These are phyloP conservation scores for Scenedesmus sp. DNA, from an alignment of 163 green algal genomes.

Conservation along the genomic window DNA sequence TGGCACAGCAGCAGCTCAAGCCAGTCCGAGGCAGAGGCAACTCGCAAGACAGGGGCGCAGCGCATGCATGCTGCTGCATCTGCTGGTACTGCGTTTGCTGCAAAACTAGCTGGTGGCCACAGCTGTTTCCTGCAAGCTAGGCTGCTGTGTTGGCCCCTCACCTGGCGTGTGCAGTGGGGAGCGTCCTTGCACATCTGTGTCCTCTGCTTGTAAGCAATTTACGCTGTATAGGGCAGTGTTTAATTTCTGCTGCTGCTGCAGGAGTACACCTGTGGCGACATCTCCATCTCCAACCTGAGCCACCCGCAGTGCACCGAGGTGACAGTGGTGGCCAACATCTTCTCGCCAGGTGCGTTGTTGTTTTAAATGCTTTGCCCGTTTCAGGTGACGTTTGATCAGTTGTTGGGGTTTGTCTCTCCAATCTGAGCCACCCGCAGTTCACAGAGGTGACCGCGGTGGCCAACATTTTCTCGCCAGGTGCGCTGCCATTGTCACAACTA, in stretches of 20 bases:
- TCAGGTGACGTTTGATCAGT: neutral
- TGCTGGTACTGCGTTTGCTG: neutral
- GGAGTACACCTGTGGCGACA: constrained; percentile 45
- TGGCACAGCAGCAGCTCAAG: neutral
- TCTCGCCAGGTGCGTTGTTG: constrained; percentile 31
- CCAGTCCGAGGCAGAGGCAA: neutral
- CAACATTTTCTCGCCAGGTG: constrained; percentile 42
- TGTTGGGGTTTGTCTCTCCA: neutral
- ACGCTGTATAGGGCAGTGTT: no score
- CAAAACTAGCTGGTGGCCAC: neutral
- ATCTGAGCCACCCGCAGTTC: neutral
- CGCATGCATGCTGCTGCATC: neutral
- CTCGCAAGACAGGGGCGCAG: no score
- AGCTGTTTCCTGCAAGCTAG: neutral
- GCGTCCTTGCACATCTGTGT: constrained; percentile 94
- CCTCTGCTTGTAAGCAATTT: constrained; percentile 33
- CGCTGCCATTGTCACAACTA: no score
- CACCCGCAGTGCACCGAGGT: constrained; percentile 29
- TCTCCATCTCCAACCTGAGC: constrained; percentile 21
- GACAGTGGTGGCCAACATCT: constrained; percentile 34
- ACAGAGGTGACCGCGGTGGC: constrained; percentile 25
- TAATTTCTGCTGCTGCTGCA: constrained; percentile 14
- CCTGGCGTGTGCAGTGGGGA: constrained; percentile 75
- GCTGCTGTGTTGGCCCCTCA: constrained; percentile 44
- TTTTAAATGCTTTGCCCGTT: no score